Evolutionary conservation across 73 alveolate genomes (phyloP).

Genomic region (Paramecium octaurelia): DNA sequence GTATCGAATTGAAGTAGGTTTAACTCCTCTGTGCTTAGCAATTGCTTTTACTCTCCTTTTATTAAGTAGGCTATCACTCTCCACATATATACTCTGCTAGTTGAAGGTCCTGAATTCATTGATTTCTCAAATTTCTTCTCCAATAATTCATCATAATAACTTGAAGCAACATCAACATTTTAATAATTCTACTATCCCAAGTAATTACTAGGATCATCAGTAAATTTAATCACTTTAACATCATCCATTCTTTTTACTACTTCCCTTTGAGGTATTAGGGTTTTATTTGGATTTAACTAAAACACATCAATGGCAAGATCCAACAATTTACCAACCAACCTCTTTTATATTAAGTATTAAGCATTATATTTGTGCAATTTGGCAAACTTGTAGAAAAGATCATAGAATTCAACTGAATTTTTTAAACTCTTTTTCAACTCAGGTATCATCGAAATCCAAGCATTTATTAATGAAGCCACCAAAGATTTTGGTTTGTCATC

Average conservation of each 20-base stretch:
- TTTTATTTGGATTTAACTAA: background rate
- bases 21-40: background rate
- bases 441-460: background rate
- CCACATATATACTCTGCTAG: slow-evolving; percentile 23
- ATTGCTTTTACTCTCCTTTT: background rate
- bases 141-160: slow-evolving; percentile 29
- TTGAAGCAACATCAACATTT: slow-evolving; percentile 38
- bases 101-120: slow-evolving; percentile 15
- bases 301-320: background rate
- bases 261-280: background rate
- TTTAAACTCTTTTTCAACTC: slow-evolving; percentile 22
- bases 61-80: background rate
- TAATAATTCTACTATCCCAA: background rate
- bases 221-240: background rate
- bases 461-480: background rate
- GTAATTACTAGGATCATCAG: background rate
- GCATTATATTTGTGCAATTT: background rate
- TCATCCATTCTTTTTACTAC: background rate
- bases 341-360: background rate
- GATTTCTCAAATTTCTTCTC: slow-evolving; percentile 34
- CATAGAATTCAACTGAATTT: slow-evolving; percentile 39
- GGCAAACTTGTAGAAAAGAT: slow-evolving; percentile 12
- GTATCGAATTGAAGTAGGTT: background rate
- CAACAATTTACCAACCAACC: background rate
- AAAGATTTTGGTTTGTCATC: slow-evolving; percentile 28